Evolutionary conservation across 495 filamentous ascomycete genomes (phyloP).

Genomic region (Talaromyces thailandensis): DNA sequence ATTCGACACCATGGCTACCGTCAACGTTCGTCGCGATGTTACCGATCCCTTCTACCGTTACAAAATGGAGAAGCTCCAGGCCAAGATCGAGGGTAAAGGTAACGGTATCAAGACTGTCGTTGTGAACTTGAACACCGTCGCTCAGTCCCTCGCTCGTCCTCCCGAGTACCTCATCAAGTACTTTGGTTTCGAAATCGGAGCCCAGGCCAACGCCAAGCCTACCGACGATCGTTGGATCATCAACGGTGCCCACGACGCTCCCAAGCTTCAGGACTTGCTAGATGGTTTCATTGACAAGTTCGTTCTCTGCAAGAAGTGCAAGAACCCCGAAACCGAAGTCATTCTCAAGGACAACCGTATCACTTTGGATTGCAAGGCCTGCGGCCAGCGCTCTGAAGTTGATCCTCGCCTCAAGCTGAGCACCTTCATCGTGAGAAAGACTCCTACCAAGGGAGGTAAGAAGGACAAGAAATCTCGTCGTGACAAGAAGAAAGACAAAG

Average conservation of each 20-base stretch:
- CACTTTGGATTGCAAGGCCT: constrained; percentile 94
- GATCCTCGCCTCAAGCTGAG: constrained; percentile 92
- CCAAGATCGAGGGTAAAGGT: constrained; percentile 99
- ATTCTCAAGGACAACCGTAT: constrained; percentile 88
- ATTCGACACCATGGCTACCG: constrained; percentile 66
- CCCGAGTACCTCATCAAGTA: constrained; percentile 97
- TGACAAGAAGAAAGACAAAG: constrained; percentile 52
- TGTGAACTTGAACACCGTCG: constrained; percentile 93
- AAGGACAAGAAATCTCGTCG: constrained; percentile 86
- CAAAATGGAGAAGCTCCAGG: constrained; percentile 98
- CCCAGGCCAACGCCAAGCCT: constrained; percentile 95
- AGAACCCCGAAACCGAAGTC: constrained; percentile 97
- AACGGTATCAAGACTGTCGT: constrained; percentile 97
- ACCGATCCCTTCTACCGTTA: constrained; percentile 99
- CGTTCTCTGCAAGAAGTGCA: constrained; percentile 98
- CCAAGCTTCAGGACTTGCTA: constrained; percentile 95
- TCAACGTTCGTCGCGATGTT: constrained; percentile 99
- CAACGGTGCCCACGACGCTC: constrained; percentile 93
- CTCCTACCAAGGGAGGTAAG: constrained; percentile 83
- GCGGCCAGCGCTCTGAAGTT: constrained; percentile 83
- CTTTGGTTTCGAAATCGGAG: constrained; percentile 97
- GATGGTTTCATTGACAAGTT: constrained; percentile 98
- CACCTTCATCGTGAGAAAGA: constrained; percentile 94
- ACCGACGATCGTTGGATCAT: constrained; percentile 99
- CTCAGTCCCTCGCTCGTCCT: constrained; percentile 83